Base-by-base conservation (phyloP, 768 basidiomycete species). In the Leccinum subgranulosum region DNA sequence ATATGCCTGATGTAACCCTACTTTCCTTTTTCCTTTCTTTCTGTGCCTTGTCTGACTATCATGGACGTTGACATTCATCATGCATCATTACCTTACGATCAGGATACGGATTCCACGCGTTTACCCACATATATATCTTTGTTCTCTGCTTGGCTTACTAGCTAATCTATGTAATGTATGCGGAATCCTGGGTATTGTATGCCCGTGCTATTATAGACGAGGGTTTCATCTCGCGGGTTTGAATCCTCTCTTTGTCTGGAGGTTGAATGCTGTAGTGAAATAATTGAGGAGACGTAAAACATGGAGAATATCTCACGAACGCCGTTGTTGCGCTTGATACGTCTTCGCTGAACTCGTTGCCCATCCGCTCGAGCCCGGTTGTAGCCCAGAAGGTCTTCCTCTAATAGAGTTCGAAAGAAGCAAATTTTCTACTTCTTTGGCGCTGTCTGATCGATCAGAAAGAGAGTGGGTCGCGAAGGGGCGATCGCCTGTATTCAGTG, bases 401-500 rank as follows among this genome's bases (percentile, higher is more conserved):
- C 72, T 64, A 49, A 58, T 33, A 43, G 53, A 28, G 59, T 63
- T 63, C 56, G 69, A 65, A 47, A 79, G 71, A 36, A 90, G 75
- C 58, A 89, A 67, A 59, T 81, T 80, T 66, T 91, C 88, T n/a
- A 90, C 86, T 65, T 90, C 89, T 51, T 84, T 81, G 1, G 82
- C 79, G 67, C 87, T 89, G 54, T 84, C 83, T 31, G 88, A 86
- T 31, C 77, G 78, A 66, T 86, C 84, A 47, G 84, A 85, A 43
- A 75, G 59, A 59, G 77, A 75, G 27, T 74, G 73, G 29, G 81
- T 74, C 56, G 74, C 74, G 62, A 81, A 77, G 21, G 77, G 74
- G 27, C 72, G 75, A 55, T 81, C 77, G 58, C 69, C 70, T 25
- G 61, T 54, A 49, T 69, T 62, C 54, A 73, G 58, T 29, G 79